These are phyloP conservation scores for Bocquillonia castaneifolia DNA, from an alignment of 441 rosid genomes.

Conservation along the genomic window DNA sequence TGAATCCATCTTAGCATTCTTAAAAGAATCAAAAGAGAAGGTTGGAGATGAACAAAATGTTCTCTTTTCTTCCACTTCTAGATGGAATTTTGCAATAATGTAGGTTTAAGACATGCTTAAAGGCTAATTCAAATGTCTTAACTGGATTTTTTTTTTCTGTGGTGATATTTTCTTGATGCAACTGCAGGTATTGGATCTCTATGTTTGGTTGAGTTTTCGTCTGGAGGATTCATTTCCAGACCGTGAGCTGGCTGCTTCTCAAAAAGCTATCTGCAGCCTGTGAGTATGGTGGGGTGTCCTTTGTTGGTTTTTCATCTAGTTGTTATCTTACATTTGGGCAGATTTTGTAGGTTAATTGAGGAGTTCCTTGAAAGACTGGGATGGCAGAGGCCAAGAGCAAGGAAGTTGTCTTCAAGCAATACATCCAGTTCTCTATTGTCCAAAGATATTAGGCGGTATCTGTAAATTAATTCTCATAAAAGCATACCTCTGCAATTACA, in stretches of 20 bases:
- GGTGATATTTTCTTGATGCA: conserved; percentile 15
- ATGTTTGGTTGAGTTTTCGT: conserved; percentile 86
- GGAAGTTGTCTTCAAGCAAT: conserved; percentile 15
- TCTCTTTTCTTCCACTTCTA: not conserved
- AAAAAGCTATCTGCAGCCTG: conserved; percentile 70
- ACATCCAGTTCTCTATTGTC: conserved; percentile 19
- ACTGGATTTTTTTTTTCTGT: not conserved
- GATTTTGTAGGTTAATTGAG: conserved; percentile 64
- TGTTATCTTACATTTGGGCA: conserved; percentile 14
- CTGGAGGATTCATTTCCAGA: conserved; percentile 83
- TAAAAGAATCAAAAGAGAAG: not conserved
- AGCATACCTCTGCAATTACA: not conserved
- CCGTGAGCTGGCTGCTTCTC: conserved; percentile 72
- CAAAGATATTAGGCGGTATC: conserved; percentile 8
- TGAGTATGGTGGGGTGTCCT: conserved; percentile 32
- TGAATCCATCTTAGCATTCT: not conserved
- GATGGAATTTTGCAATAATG: not conserved
- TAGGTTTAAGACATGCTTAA: not conserved
- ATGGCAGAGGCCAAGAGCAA: conserved; percentile 39
- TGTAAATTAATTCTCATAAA: not conserved
- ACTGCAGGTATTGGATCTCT: conserved; percentile 73
- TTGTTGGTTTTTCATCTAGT: not conserved
- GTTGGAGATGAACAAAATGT: not conserved
- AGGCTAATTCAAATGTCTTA: not conserved
- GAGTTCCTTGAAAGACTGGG: conserved; percentile 61